A percentile compares a stretch with the other conserved stretches of the same genome.
phyloP scores from a whole-genome alignment of 345 rosid genomes.

The Psidium guajava region DNA sequence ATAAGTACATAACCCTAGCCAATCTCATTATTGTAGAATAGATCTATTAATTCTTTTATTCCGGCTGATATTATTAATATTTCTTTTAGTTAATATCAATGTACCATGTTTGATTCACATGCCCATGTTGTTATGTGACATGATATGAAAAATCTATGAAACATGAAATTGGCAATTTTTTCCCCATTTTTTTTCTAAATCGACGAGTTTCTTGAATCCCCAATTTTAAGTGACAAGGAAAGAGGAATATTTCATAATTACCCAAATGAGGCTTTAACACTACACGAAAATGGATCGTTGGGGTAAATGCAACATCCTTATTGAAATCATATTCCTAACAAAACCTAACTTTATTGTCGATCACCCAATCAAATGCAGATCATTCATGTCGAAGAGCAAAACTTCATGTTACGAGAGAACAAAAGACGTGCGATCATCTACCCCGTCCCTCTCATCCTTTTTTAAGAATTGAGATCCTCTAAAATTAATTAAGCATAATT shows the following conservation, averaged over 20 bases:
- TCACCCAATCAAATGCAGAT: background rate
- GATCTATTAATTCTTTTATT: background rate
- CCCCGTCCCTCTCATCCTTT: background rate
- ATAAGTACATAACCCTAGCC: background rate
- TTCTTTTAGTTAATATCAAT: background rate
- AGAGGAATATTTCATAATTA: no score
- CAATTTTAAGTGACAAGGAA: background rate
- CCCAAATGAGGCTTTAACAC: background rate
- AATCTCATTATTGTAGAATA: background rate
- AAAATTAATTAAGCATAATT: background rate
- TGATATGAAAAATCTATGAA: background rate
- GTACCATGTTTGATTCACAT: background rate
- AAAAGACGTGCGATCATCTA: background rate
- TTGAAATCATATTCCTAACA: no score
- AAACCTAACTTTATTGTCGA: background rate
- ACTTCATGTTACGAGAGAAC: background rate
- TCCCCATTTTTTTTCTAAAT: background rate
- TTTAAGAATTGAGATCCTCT: background rate
- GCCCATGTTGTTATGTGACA: background rate
- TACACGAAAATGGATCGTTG: no score
- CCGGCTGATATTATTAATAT: accelerated
- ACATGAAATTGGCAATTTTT: background rate
- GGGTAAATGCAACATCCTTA: no score
- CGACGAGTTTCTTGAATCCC: background rate
- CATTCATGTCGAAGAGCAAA: background rate